Evolutionary conservation across 306 rosid genomes (phyloP), one percentile per base, ranked within the genome.

Genomic region (Prunus fruticosa): DNA sequence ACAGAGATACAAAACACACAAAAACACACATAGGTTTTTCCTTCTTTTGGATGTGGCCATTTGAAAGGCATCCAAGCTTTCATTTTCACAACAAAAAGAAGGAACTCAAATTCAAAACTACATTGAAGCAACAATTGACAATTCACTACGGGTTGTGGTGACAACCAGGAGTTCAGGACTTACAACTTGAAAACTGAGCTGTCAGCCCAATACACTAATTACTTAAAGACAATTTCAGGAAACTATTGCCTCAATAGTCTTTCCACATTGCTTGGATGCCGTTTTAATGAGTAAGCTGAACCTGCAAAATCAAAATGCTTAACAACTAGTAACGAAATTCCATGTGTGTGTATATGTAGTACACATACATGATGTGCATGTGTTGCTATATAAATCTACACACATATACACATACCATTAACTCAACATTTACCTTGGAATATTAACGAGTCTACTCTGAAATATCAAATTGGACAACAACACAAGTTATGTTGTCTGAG

Each of bases 401-500:
- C 43, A 38, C 43, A 49, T 12, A 49, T 15, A 52, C 2, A 4
- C 8, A 52, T 52, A 18, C 8, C 57, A 52, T 52, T 52, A 52
- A 52, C 22, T 52, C 22, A 18, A 52, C 19, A 15, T 6, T 56
- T 56, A 56, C 62, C 62, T 56, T 22, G 62, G n/a, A 56, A n/a
- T 56, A 22, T 74, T 47, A 43, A 15, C 51, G 51, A 66, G 54
- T 76, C 47, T 38, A 64, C 61, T 88, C 90, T 15, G 93, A 76
- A 56, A 80, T 32, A 80, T 82, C 96, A 76, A 93, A 93, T 63
- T 94, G 91, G 75, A 91, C 98, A 57, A 93, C 93, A 2, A 93
- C 90, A 64, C 96, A 89, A 25, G 98, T 93, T 68, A 93, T 93
- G 82, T 93, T 93, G 82, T 93, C 98, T 19, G 98, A 77, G 84